phyloP scores from a whole-genome alignment of 1,284 basidiomycete species.

The Ustilago tritici region DNA sequence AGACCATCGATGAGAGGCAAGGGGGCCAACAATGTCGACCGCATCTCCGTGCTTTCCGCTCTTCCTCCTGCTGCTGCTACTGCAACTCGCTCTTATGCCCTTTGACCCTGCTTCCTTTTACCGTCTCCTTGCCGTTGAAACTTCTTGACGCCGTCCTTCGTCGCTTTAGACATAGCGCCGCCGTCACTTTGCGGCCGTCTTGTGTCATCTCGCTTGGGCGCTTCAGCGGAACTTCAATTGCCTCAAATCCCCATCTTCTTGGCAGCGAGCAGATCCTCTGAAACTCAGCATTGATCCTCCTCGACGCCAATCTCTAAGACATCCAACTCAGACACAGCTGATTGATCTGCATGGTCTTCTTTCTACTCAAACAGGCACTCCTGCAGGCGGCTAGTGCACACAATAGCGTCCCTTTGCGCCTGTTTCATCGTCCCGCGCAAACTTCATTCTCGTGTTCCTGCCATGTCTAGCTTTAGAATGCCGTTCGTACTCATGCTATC shows the following conservation, averaged over 20 bases:
- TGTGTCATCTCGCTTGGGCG: constrained; percentile 2
- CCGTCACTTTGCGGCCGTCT: neutral
- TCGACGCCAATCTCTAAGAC: constrained; percentile 8
- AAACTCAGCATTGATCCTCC: constrained; percentile 3
- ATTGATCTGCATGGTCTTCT: constrained; percentile 22
- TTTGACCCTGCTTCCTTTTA: neutral
- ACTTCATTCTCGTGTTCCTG: neutral
- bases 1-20: neutral
- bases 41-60: neutral
- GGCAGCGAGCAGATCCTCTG: constrained; percentile 7
- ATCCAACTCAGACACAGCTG: neutral
- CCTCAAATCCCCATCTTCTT: constrained; percentile 10
- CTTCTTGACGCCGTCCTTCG: constrained; percentile 4
- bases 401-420: neutral
- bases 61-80: neutral
- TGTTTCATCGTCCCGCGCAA: constrained; percentile 8
- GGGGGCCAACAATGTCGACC: constrained; percentile 11
- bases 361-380: constrained; percentile 21
- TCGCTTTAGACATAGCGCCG: neutral
- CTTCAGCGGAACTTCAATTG: neutral
- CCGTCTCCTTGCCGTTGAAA: constrained; percentile 15
- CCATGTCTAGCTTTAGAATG: neutral
- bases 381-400: constrained; percentile 3
- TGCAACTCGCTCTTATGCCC: constrained; percentile 2
- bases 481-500: neutral